A percentile compares a stretch with the other conserved stretches of the same genome.
Evolutionary conservation across 441 rosid genomes (phyloP).

Genomic region (Gossypium aridum): DNA sequence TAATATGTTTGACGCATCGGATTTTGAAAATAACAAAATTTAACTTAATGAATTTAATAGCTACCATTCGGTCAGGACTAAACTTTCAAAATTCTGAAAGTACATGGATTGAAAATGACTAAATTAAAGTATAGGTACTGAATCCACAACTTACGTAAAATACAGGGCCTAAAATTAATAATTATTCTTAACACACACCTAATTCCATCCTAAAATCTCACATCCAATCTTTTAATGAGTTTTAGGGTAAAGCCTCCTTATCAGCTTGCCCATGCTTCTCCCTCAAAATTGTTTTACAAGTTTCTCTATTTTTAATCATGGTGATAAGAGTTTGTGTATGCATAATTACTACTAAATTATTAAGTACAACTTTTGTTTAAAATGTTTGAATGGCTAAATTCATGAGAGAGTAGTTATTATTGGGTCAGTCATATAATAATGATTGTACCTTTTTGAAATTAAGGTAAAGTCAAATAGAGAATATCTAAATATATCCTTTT

Average conservation of each 20-base stretch:
- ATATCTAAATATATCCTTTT: no score
- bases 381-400: background rate
- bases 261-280: conserved; percentile 7
- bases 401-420: background rate
- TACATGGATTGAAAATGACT: no score
- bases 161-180: no score
- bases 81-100: no score
- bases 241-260: conserved; percentile 15
- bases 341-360: no score
- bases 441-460: background rate
- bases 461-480: background rate
- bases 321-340: background rate
- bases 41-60: no score
- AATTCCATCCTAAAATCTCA: conserved; percentile 15
- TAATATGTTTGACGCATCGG: no score
- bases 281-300: background rate
- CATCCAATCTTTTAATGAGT: conserved; percentile 9
- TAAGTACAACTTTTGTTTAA: background rate
- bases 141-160: no score
- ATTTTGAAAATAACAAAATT: no score
- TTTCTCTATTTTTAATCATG: background rate
- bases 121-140: no score
- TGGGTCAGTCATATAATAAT: background rate
- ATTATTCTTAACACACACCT: conserved; percentile 15
- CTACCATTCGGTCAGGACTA: no score